Base-by-base conservation (phyloP, 805 yeast genomes). In the Saccharomycopsis schoenii region DNA sequence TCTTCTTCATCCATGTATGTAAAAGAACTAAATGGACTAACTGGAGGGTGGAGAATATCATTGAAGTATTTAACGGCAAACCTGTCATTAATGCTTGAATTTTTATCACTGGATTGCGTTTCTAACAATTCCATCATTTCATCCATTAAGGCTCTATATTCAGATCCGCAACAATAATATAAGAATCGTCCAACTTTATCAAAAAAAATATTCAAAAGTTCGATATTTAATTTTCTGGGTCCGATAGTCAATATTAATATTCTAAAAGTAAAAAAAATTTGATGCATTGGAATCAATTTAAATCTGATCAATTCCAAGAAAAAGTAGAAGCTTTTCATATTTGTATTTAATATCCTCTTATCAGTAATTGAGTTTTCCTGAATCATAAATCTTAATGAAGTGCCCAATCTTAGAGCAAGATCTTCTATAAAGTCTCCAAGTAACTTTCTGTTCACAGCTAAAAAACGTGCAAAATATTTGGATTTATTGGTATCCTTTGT, bases 291-390 rank as follows among this genome's bases (percentile, higher is more conserved):
- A 15, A 90, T 76, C 63, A 90, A 71, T 66, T 80, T 83, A 70
- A 91, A 91, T 68, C 88, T 89, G 39, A 86, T 81, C 73, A 91
- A 74, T 68, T 92, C 97, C 57, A 83, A 75, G 65, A 88, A 84
- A 66, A 88, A 86, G 24, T 79, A 76, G 42, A 88, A 79, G 65
- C 79, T 82, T 65, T 77, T 79, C 65, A 83, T 81, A 64, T 82
- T 82, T 50, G 55, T 60, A 10, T 50, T 41, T 25, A 47, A 47
- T 10, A 47, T 21, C 21, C 24, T 47, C 43, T 37, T 54, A 25
- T 34, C 55, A 4, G 61, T 17, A 8, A 15, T 39, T 10, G 56
- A 19, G 59, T 74, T 77, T 40, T 82, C 79, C 62, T 79, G 80
- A 50, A 87, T 76, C 68, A 84, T 89, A 19, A 80, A 77, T 65